These are phyloP conservation scores for Leishmania major DNA, from an alignment of 208 protist species.

Conservation along the genomic window DNA sequence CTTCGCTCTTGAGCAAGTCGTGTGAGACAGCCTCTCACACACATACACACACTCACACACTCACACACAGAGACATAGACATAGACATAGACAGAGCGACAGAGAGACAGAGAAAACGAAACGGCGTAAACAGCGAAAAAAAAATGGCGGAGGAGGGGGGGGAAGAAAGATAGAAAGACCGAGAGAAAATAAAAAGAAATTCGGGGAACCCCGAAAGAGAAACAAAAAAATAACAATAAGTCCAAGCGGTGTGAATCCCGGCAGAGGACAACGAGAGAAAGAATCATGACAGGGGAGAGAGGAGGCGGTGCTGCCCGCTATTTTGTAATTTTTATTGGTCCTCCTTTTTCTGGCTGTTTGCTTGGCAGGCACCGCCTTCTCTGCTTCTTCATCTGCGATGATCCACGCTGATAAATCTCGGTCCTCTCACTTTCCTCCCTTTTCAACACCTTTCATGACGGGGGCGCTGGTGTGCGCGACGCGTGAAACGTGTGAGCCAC, in stretches of 20 bases:
- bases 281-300: neutral
- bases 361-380: neutral
- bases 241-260: neutral
- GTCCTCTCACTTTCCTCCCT: neutral
- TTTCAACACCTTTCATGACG: neutral
- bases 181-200: no score
- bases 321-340: neutral
- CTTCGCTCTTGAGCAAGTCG: neutral
- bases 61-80: no score
- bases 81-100: no score
- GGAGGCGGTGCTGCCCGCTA: neutral
- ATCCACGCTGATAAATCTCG: neutral
- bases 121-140: neutral
- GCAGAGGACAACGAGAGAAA: neutral
- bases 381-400: neutral
- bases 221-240: neutral
- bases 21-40: no score
- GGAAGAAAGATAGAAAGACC: no score
- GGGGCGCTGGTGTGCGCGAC: neutral
- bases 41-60: no score
- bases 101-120: no score
- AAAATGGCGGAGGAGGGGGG: neutral
- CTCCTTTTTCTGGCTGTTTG: neutral
- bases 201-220: no score
- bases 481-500: constrained; percentile 3